Evolutionary conservation across 805 yeast species (phyloP).

Genomic region (Jamesozyma jinghongensis): DNA sequence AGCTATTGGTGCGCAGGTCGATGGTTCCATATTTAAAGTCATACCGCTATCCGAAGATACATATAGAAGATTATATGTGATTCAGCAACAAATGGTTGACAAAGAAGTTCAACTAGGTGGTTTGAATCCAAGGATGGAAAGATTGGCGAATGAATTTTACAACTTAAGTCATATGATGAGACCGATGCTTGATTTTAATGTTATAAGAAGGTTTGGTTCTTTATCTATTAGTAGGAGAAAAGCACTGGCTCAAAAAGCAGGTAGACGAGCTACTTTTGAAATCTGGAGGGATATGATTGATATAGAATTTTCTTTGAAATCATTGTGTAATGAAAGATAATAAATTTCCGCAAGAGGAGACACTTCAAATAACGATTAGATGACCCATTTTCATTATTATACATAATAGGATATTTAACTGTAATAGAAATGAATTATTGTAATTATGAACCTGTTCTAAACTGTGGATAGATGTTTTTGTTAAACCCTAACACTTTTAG

Average conservation of each 20-base stretch:
- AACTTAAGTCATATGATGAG: slow-evolving; percentile 37
- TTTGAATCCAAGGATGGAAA: slow-evolving; percentile 65
- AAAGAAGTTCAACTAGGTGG: slow-evolving; percentile 69
- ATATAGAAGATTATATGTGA: slow-evolving; percentile 71
- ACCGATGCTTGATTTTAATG: slow-evolving; percentile 57
- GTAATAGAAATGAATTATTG: too few relatives aligned
- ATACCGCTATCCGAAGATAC: slow-evolving; percentile 65
- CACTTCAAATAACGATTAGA: too few relatives aligned
- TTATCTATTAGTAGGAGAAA: slow-evolving; percentile 51
- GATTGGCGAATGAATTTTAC: slow-evolving; percentile 34
- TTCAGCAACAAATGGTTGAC: slow-evolving; percentile 82
- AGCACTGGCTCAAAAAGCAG: slow-evolving; percentile 46
- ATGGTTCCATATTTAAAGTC: slow-evolving; percentile 71
- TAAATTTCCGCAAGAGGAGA: too few relatives aligned
- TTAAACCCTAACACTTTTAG: too few relatives aligned
- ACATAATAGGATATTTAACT: too few relatives aligned
- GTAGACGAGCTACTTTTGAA: slow-evolving; percentile 48
- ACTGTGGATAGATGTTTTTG: too few relatives aligned
- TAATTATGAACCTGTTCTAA: too few relatives aligned
- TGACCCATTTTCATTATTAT: too few relatives aligned
- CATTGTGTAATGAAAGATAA: slow-evolving; percentile 4
- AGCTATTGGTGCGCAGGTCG: slow-evolving; percentile 61
- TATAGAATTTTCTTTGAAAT: slow-evolving; percentile 37
- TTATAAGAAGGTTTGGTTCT: slow-evolving; percentile 44
- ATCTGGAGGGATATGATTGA: slow-evolving; percentile 61